phyloP scores from a whole-genome alignment of 768 basidiomycete species.

The Russula virescens region DNA sequence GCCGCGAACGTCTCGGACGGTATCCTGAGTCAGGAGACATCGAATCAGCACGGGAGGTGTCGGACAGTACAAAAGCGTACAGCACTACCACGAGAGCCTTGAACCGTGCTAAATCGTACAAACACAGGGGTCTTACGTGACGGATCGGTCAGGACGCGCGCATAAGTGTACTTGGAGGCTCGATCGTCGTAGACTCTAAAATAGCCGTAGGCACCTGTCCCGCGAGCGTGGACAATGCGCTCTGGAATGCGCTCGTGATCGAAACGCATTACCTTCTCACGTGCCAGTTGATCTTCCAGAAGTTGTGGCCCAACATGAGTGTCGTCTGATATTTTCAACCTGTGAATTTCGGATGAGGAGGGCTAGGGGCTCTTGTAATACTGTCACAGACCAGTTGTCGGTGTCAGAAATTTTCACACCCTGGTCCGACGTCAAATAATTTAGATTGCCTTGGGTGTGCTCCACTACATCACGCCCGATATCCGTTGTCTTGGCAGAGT shows the following conservation, averaged over 20 bases:
- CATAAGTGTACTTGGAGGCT: slow-evolving; percentile 65
- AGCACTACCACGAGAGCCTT: slow-evolving; percentile 75
- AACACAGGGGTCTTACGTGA: slow-evolving; percentile 70
- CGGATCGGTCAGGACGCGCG: slow-evolving; percentile 67
- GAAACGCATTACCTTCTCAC: slow-evolving; percentile 73
- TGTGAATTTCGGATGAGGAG: slow-evolving; percentile 25
- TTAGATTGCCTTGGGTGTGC: slow-evolving; percentile 21
- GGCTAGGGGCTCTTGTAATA: neutral
- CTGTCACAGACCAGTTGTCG: slow-evolving; percentile 52
- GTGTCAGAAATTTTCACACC: slow-evolving; percentile 56
- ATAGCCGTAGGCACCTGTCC: slow-evolving; percentile 74
- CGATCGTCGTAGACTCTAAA: slow-evolving; percentile 69
- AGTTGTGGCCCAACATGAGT: slow-evolving; percentile 57
- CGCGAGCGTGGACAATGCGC: slow-evolving; percentile 59
- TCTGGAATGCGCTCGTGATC: slow-evolving; percentile 90
- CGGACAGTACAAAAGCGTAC: slow-evolving; percentile 37
- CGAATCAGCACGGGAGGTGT: neutral
- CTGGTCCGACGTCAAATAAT: slow-evolving; percentile 52
- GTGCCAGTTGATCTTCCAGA: slow-evolving; percentile 70
- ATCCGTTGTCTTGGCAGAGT: slow-evolving; percentile 25
- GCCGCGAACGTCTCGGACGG: slow-evolving; percentile 80
- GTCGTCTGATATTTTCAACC: slow-evolving; percentile 50
- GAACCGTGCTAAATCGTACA: slow-evolving; percentile 82
- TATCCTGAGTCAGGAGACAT: slow-evolving; percentile 40
- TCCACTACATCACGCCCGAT: slow-evolving; percentile 34